Base-by-base conservation (phyloP, 331 rosid genomes). In the Spiraea crenata region DNA sequence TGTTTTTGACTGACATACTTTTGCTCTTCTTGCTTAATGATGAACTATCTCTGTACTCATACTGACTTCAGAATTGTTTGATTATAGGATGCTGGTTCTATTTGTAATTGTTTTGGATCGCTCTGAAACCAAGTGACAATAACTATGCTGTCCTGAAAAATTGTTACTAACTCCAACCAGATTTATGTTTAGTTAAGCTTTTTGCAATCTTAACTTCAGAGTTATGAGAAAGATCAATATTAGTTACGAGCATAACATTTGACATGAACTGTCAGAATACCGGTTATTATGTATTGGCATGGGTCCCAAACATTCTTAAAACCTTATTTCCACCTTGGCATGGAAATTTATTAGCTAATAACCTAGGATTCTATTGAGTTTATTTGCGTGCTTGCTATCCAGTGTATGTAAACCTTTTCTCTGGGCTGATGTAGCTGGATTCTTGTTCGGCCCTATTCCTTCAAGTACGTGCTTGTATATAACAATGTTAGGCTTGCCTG, bases 401-500 rank as follows among this genome's bases (percentile, higher is more conserved):
- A 58, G 81, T 74, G 57, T 79, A 48, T 80, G 75, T 67, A 50
- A 83, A 78, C 68, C 75, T 76, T 75, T 87, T 81, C 74, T 77
- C 75, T 72, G 82, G 81, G 74, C 78, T 83, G 81, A 74, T 81
- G 79, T 83, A 65, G 77, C 6, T 72, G 90, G 77, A 81, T 81
- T 83, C 78, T 85, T 85, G 78, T 77, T 85, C 86, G 69, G 83
- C 82, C 81, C 68, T 76, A 68, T 83, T 80, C 77, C 74, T 78
- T 82, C 81, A 73, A 81, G 84, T 83, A 79, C 82, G 70, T 82
- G 75, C 45, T 63, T 83, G 81, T 77, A 79, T 81, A 75, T 89
- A 79, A 84, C 81, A 79, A 80, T 82, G 74, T 81, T 86, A 81
- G 90, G 84, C 89, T 87, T 91, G 85, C 82, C 81, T 83, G 79